Evolutionary conservation across 2,329 filamentous ascomycete species (phyloP).

Genomic region (Polytolypa hystricis): DNA sequence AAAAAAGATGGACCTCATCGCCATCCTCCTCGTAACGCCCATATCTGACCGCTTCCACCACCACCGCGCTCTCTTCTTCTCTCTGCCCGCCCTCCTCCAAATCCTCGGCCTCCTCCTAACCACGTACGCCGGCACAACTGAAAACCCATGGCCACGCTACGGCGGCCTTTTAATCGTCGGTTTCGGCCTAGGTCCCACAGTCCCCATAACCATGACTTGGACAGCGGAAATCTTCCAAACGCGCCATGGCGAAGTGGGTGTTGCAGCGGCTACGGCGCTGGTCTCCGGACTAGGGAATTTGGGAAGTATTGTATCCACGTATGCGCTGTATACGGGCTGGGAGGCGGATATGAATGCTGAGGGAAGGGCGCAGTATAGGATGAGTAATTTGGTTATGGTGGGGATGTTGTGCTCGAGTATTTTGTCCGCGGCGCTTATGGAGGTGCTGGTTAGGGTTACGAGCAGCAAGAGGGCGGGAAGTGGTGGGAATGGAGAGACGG

Average conservation of each 20-base stretch:
- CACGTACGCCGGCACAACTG: conserved; percentile 54
- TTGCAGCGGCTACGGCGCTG: conserved; percentile 72
- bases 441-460: conserved; percentile 45
- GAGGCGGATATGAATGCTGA: conserved; percentile 54
- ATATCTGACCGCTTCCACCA: conserved; percentile 78
- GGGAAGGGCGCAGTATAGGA: conserved; percentile 61
- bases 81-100: conserved; percentile 61
- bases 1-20: conserved; percentile 67
- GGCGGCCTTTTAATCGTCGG: conserved; percentile 82
- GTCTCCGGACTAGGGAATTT: conserved; percentile 82
- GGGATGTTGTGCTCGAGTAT: conserved; percentile 74
- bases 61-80: conserved; percentile 71
- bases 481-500: conserved; percentile 5
- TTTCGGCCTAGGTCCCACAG: conserved; percentile 80
- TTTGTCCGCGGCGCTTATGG: conserved; percentile 56
- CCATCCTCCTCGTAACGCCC: conserved; percentile 75
- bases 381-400: conserved; percentile 80
- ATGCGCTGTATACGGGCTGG: conserved; percentile 83
- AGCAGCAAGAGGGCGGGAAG: conserved; percentile 15
- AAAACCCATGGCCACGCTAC: conserved; percentile 70
- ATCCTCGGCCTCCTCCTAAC: conserved; percentile 70
- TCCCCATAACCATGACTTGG: conserved; percentile 92
- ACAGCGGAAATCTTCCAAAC: conserved; percentile 81
- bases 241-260: conserved; percentile 80
- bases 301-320: conserved; percentile 76